Percentiles rank a stretch among this genome's conserved stretches.
These are phyloP conservation scores for Cyclotella distinguenda DNA, from an alignment of 108 stramenopile species.

Conservation along the genomic window DNA sequence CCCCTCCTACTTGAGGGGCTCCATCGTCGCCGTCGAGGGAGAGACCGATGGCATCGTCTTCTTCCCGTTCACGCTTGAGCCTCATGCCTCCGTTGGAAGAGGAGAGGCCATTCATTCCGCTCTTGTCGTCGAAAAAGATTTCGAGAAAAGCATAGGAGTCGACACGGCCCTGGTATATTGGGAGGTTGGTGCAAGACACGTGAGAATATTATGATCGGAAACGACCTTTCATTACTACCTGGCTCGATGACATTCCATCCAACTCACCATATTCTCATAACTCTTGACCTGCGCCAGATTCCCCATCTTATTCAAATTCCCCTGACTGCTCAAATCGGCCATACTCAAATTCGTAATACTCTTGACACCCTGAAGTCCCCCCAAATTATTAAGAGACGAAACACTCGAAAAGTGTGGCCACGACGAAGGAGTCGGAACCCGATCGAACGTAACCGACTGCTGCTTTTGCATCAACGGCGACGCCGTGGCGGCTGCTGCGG, in stretches of 20 bases:
- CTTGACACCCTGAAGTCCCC: conserved; percentile 87
- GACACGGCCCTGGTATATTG: conserved; percentile 51
- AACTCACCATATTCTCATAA: conserved; percentile 76
- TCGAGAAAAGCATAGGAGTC: conserved; percentile 94
- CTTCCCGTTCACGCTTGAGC: conserved; percentile 75
- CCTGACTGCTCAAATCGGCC: conserved; percentile 83
- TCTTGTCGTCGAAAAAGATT: conserved; percentile 87
- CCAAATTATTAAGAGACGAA: conserved; percentile 81
- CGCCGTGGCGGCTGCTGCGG: neutral
- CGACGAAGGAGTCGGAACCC: conserved; percentile 73
- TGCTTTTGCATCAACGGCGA: conserved; percentile 40
- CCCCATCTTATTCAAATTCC: conserved; percentile 80
- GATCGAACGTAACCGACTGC: conserved; percentile 47
- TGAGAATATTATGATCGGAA: neutral
- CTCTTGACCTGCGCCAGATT: conserved; percentile 91
- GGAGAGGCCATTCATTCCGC: conserved; percentile 34
- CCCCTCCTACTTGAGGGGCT: conserved; percentile 44
- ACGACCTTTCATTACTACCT: neutral
- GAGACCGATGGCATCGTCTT: conserved; percentile 88
- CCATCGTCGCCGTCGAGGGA: conserved; percentile 82
- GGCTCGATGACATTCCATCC: neutral
- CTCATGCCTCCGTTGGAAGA: conserved; percentile 1
- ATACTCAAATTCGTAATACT: conserved; percentile 87
- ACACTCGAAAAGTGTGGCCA: conserved; percentile 93
- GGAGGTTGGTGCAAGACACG: neutral